Evolutionary conservation across 1,284 basidiomycete species (phyloP), one percentile per base, ranked within the genome.

Genomic region (Boletellus deceptivus): DNA sequence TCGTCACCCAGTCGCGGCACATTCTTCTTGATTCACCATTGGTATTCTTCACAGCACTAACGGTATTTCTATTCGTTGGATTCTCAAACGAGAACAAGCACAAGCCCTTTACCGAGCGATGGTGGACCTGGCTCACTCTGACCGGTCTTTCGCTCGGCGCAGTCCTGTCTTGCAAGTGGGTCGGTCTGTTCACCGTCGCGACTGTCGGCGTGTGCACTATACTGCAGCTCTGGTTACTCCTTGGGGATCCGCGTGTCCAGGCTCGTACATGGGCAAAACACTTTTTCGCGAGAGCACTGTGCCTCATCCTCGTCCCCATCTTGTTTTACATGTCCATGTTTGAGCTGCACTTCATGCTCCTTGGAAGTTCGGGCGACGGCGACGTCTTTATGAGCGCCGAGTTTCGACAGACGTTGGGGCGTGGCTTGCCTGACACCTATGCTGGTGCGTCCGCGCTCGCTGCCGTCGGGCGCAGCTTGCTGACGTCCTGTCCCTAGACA

Each of bases 321-420:
- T 38, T 86, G 33, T 93, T 99, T 70, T 99, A 99, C 75, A 91
- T 98, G 88, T 69, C 76, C 63, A 95, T 94, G 85, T 99, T 99
- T 74, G 80, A 87, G 67, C 86, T 99, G 48, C 97, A 99, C 70
- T 96, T 99, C 71, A 71, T 84, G 66, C 81, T 99, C 56, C 76
- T 99, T 31, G 82, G 84, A 63, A 89, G 86, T 69, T 90, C 91
- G 3, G 97, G 97, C 31, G 94, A 98, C 52, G 97, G 97, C 1
- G 97, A 99, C 69, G 93, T 93, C 1, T 99, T 99, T 72, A 99
- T 99, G 97, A 95, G 90, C 74, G 92, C 93, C 13, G 93, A 94
- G 63, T 99, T 99, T 74, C 95, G 98, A 71, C 95, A 98, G 67
- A 98, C 95, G 0, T 78, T 99, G 8, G 77, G 86, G n/a, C 86